Evolutionary conservation across 164 flowering plant species (phyloP).

Genomic region (Liriodendron chinense): DNA sequence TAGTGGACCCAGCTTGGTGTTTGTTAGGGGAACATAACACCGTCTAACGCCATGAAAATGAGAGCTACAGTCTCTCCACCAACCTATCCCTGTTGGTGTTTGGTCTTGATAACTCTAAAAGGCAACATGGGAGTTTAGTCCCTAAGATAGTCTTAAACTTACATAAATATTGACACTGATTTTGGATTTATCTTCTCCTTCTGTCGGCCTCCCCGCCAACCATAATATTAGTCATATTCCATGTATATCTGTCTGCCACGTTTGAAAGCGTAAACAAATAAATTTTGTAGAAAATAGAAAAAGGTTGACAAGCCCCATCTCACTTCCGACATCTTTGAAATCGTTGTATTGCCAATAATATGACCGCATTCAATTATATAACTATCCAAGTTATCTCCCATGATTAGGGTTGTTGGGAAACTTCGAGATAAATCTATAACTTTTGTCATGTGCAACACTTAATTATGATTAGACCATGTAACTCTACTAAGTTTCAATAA

Average conservation of each 20-base stretch:
- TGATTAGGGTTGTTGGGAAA: not conserved
- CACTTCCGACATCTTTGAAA: too few species aligned
- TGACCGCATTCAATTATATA: too few species aligned
- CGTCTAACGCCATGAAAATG: too few species aligned
- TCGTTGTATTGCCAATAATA: too few species aligned
- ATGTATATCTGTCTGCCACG: too few species aligned
- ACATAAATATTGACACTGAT: not conserved
- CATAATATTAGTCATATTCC: not conserved
- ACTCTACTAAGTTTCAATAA: too few species aligned
- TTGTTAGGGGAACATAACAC: not conserved
- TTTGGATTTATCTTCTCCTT: not conserved
- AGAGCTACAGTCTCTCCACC: too few species aligned
- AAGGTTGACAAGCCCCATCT: too few species aligned
- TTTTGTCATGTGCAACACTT: too few species aligned
- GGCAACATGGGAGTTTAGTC: not conserved
- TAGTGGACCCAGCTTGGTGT: not conserved
- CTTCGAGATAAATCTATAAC: not conserved
- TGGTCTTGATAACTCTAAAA: not conserved
- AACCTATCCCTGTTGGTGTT: not conserved
- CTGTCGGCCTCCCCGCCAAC: not conserved
- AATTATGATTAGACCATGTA: too few species aligned
- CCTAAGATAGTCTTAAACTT: not conserved
- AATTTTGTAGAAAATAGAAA: too few species aligned
- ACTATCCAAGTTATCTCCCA: not conserved
- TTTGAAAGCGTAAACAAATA: too few species aligned